Evolutionary conservation across 2,329 filamentous ascomycete species (phyloP).

Genomic region (Colletotrichum sidae): DNA sequence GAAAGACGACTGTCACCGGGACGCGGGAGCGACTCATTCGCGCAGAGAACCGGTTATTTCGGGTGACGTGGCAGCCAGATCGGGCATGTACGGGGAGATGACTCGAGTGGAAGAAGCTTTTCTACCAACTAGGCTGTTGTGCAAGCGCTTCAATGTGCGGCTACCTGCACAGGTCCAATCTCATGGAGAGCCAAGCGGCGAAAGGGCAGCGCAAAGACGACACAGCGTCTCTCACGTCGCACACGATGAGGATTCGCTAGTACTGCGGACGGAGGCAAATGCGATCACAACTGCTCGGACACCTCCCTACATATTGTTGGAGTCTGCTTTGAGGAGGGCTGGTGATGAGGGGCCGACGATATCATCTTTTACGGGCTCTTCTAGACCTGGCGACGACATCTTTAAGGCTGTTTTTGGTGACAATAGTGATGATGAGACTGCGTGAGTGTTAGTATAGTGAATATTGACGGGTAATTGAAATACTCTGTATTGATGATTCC

Average conservation of each 20-base stretch:
- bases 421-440: conserved; percentile 72
- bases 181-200: conserved; percentile 52
- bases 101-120: conserved; percentile 80
- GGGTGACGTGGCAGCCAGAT: conserved; percentile 84
- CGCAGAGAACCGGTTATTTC: conserved; percentile 74
- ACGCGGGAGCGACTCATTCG: conserved; percentile 28
- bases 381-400: conserved; percentile 54
- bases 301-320: neutral
- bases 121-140: conserved; percentile 85
- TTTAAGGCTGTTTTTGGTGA: conserved; percentile 96
- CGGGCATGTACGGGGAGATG: conserved; percentile 94
- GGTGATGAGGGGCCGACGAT: conserved; percentile 28
- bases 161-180: conserved; percentile 76
- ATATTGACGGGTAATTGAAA: no score
- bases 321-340: conserved; percentile 6
- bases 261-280: neutral
- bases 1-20: conserved; percentile 30
- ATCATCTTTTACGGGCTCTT: neutral
- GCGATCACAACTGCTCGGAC: neutral
- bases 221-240: neutral
- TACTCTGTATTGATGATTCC: no score
- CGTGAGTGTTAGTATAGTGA: no score
- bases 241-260: neutral
- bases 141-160: conserved; percentile 92
- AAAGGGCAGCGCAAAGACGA: neutral